phyloP scores from a whole-genome alignment of 176 grass and related monocot species.

The Aegilops longissima region DNA sequence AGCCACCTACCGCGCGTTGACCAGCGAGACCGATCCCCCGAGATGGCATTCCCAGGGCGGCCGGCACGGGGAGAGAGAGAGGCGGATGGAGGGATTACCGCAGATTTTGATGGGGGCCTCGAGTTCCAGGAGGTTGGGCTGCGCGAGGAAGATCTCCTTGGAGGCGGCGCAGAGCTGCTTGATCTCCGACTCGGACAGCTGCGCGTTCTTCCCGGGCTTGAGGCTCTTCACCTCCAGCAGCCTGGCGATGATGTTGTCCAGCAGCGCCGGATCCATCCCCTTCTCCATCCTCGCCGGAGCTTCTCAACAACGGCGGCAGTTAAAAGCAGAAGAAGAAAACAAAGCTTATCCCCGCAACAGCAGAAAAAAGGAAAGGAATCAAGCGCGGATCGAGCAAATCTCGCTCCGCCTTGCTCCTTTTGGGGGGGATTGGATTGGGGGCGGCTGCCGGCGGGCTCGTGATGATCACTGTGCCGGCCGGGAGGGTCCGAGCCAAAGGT shows the following conservation, averaged over 20 bases:
- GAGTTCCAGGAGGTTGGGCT: slow-evolving; percentile 79
- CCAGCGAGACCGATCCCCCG: slow-evolving; percentile 36
- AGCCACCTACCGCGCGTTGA: slow-evolving; percentile 44
- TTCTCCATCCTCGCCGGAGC: slow-evolving; percentile 18
- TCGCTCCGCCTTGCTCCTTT: slow-evolving; percentile 1
- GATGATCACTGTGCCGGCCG: slow-evolving; percentile 11
- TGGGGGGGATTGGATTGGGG: not conserved
- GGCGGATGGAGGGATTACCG: slow-evolving; percentile 28
- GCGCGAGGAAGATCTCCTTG: slow-evolving; percentile 67
- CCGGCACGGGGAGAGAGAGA: not conserved
- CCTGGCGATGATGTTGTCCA: slow-evolving; percentile 61
- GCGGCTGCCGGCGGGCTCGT: not conserved
- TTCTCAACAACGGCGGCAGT: slow-evolving; percentile 35
- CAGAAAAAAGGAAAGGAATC: not conserved
- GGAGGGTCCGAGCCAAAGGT: not conserved
- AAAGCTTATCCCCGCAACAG: not conserved
- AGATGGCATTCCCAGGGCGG: slow-evolving; percentile 27
- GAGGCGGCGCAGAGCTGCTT: slow-evolving; percentile 68
- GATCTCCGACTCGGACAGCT: slow-evolving; percentile 68
- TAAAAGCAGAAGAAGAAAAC: not conserved
- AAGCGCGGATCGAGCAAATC: slow-evolving; percentile 24
- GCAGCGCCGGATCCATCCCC: slow-evolving; percentile 61
- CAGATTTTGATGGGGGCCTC: slow-evolving; percentile 87
- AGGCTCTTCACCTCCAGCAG: slow-evolving; percentile 59
- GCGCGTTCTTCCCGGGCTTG: slow-evolving; percentile 60